Conservation (phyloP, 768 basidiomycete genomes). For the Phlebiopsis gigantea region DNA sequence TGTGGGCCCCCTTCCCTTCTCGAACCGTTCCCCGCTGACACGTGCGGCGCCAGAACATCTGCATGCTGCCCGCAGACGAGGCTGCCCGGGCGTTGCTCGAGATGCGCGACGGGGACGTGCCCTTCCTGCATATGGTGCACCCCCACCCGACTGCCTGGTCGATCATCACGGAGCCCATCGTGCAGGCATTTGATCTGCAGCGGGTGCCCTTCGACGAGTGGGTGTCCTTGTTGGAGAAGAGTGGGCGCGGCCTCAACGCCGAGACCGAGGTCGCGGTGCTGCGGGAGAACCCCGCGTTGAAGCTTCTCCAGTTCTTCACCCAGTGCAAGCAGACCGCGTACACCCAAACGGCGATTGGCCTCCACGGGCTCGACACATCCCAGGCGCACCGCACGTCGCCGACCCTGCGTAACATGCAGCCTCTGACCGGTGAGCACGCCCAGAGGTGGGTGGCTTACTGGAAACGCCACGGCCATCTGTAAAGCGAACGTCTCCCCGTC, state of each 20-base stretch:
- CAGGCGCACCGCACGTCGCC: slow-evolving; percentile 2
- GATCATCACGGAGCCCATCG: slow-evolving; percentile 13
- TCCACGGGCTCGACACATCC: slow-evolving; percentile 13
- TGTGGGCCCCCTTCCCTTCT: neutral
- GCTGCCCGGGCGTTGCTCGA: slow-evolving; percentile 24
- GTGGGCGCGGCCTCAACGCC: neutral
- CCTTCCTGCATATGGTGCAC: slow-evolving; percentile 20
- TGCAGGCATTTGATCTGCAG: slow-evolving; percentile 18
- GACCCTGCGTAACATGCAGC: neutral
- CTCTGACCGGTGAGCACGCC: slow-evolving; percentile 1
- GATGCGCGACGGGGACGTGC: slow-evolving; percentile 5
- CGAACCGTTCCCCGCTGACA: neutral
- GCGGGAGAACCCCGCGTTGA: slow-evolving; percentile 17
- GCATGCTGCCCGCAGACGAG: slow-evolving; percentile 24
- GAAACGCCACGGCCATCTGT: slow-evolving; percentile 1
- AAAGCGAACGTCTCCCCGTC: neutral
- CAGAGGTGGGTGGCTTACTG: slow-evolving; percentile 9
- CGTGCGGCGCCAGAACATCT: slow-evolving; percentile 9
- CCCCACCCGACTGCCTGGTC: slow-evolving; percentile 21
- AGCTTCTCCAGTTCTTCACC: slow-evolving; percentile 18
- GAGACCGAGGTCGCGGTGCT: slow-evolving; percentile 11
- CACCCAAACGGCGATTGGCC: slow-evolving; percentile 3
- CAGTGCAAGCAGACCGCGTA: neutral
- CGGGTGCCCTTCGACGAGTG: slow-evolving; percentile 24
- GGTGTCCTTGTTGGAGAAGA: slow-evolving; percentile 15